Base-by-base conservation (phyloP, 192 early-diverging fungal species). In the Dissophora globulifera region DNA sequence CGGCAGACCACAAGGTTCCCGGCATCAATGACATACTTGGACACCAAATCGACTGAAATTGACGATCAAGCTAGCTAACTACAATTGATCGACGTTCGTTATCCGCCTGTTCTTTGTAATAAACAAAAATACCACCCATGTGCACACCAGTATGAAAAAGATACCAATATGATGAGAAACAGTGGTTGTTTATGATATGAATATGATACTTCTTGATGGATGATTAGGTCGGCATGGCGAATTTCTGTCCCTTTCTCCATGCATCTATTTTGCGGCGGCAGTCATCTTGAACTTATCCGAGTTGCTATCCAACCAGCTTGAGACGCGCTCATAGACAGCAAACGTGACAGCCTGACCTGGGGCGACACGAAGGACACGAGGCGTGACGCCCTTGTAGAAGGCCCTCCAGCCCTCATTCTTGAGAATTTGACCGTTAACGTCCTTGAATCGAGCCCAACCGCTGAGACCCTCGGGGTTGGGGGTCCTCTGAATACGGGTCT, bases 291-390 rank as follows among this genome's bases (percentile, higher is more conserved):
- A 76, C 7, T 41, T 46, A 35, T 76, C 72, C 20, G 72, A 76
- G 64, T 76, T 66, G 15, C 25, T 35, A 20, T 87, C 88, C 30
- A 93, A 85, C 89, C 89, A 91, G 48, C 78, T 62, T 67, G 93
- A 93, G 70, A 97, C 95, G 67, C 88, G 85, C 58, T 94, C 93
- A 67, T 94, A 94, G 15, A 98, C 94, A 84, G 95, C 93, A 79
- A 99, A 99, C 1, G 94, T 96, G 78, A 99, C 92, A 23, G 95
- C 94, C 78, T 99, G 96, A 59, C 97, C 97, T 12, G 96, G 95
- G 29, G 96, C 97, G 11, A 99, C 96, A 64, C 97, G 88, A 76
- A 99, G 78, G 4, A 99, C 83, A 54, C 96, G 90, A 27, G 97
- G 96, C 0, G 94, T 93, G 31, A 96, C 78, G 50, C 97, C 97